These are phyloP conservation scores for Sordariomycetes sp. DNA, from an alignment of 2,329 filamentous ascomycete species.

Conservation along the genomic window DNA sequence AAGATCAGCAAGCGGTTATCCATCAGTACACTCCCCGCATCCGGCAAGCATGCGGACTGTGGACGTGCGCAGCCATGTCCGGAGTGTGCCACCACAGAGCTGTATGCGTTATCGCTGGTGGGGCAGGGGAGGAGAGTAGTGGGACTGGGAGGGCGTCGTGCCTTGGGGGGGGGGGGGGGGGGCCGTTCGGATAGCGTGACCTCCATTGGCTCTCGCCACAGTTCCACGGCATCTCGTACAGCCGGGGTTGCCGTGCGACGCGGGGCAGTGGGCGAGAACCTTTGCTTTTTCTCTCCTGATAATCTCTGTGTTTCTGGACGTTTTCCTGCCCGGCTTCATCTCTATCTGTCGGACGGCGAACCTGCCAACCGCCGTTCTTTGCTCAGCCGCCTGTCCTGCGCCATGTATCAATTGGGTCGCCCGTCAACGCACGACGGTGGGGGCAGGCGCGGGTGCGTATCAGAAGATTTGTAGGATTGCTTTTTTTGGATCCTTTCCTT, in stretches of 20 bases:
- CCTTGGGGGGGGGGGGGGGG: neutral
- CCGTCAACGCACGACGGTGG: neutral
- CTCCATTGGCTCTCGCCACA: too few species aligned
- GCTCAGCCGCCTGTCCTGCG: too few species aligned
- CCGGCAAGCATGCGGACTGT: neutral
- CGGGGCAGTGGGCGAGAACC: too few species aligned
- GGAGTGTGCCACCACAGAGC: neutral
- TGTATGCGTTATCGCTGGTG: neutral
- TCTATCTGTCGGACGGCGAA: too few species aligned
- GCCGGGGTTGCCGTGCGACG: too few species aligned
- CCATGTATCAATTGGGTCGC: neutral
- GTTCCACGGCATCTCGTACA: too few species aligned
- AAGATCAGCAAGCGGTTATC: neutral
- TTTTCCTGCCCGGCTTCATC: too few species aligned
- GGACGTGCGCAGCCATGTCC: neutral
- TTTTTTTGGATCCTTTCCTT: neutral
- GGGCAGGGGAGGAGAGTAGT: neutral
- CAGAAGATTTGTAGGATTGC: neutral
- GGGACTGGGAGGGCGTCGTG: neutral
- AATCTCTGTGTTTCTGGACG: too few species aligned
- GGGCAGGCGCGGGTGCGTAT: neutral
- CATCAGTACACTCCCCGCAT: neutral
- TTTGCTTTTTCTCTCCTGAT: too few species aligned
- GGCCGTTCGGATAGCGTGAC: neutral
- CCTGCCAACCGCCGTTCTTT: too few species aligned